Percentiles rank a stretch among this genome's conserved stretches.
phyloP scores from a whole-genome alignment of 2,329 filamentous ascomycete species.

The Talaromyces atroroseus region DNA sequence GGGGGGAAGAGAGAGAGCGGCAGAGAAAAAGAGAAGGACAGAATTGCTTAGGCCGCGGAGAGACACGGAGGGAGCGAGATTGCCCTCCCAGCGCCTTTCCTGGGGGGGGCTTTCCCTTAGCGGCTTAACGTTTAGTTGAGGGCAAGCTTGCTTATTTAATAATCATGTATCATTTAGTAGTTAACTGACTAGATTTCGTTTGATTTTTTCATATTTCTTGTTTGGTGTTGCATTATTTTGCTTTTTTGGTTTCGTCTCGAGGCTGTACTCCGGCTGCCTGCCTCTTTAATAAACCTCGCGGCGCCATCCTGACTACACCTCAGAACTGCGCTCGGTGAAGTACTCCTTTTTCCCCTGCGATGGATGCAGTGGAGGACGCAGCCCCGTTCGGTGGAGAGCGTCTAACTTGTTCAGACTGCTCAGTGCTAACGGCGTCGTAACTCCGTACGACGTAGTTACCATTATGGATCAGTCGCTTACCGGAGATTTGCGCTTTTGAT shows the following conservation, averaged over 20 bases:
- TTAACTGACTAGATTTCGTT: background rate
- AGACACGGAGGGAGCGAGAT: constrained; percentile 5
- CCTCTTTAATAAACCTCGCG: too few relatives aligned
- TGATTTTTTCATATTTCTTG: background rate
- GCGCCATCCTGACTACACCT: too few relatives aligned
- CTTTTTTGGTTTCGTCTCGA: too few relatives aligned
- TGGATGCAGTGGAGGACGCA: constrained; percentile 9
- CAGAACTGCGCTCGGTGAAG: background rate
- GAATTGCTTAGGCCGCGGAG: constrained; percentile 12
- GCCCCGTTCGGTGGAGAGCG: constrained; percentile 8
- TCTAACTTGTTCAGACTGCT: constrained; percentile 2
- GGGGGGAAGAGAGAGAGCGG: constrained; percentile 3
- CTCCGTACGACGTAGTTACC: constrained; percentile 6
- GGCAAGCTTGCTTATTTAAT: too few relatives aligned
- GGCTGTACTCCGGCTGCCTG: too few relatives aligned
- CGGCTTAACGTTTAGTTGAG: too few relatives aligned
- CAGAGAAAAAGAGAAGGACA: constrained; percentile 4
- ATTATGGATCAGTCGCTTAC: constrained; percentile 1
- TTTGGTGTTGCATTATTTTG: background rate
- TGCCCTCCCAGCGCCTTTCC: background rate
- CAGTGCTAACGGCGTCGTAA: background rate
- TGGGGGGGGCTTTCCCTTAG: background rate
- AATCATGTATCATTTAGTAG: background rate
- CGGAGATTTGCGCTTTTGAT: background rate
- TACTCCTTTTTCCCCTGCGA: constrained; percentile 4